Base-by-base conservation (phyloP, 257 asterid species). In the Fraxinus pennsylvanica region DNA sequence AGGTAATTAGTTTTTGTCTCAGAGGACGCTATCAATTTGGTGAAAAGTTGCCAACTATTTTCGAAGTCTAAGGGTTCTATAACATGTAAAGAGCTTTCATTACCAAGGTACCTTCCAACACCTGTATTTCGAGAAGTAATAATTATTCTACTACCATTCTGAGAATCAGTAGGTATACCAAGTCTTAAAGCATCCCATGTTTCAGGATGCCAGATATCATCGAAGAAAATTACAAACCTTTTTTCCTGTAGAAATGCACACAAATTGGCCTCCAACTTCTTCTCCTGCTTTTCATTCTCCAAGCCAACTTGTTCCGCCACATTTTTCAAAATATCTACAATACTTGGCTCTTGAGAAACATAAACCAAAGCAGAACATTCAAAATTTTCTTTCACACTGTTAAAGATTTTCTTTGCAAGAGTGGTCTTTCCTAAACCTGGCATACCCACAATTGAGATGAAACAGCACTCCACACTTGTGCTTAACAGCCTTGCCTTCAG, bases 31-130 rank as follows among this genome's bases (percentile, higher is more conserved):
- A 78, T 22, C 52, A 73, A 15, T 75, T 73, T 63, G 72, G 57
- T 45, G 70, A 82, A 82, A 32, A 82, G 85, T 38, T 78, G 29
- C 82, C 82, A 74, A 74, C 84, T 76, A 52, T 54, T 57, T 73
- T 50, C 66, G 1, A 32, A 54, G 21, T 68, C 72, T 52, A 81
- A 45, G 10, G 80, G 82, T 52, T 68, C 63, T 66, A 82, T 76
- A 3, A 6, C 5, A 36, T 68, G 73, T 21, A 82, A 45, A 66
- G 76, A 81, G 2, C 77, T 47, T 25, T 78, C 80, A 5, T 65
- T 43, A 6, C 82, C 80, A 25, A 78, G 17, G 38, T 78, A 82
- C 25, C 74, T 78, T 57, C 85, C 85, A 14, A 82, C 77, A 4
- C 67, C 70, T 4, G 35, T 25, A 36, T 78, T 14, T 65, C 80